phyloP scores from a whole-genome alignment of 192 early-diverging fungal species.

The Phlyctochytrium planicorne region DNA sequence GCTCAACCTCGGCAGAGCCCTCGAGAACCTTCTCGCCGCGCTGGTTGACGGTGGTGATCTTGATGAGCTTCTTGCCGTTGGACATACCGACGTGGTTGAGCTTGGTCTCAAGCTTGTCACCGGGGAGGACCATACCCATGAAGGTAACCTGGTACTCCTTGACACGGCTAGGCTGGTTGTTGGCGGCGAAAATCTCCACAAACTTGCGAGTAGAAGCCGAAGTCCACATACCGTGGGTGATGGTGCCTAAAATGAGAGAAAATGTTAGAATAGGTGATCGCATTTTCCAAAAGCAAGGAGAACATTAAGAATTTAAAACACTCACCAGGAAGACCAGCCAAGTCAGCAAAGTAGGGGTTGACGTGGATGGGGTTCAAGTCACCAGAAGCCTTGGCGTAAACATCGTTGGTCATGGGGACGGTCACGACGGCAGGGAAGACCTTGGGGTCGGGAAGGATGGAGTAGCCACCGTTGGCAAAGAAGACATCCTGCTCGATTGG shows the following conservation, averaged over 20 bases:
- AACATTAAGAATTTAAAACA: neutral
- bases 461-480: slow-evolving; percentile 83
- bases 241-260: slow-evolving; percentile 48
- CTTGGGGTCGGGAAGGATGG: slow-evolving; percentile 81
- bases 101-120: slow-evolving; percentile 86
- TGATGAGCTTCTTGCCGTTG: slow-evolving; percentile 94
- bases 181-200: slow-evolving; percentile 92
- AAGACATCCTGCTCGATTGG: slow-evolving; percentile 85
- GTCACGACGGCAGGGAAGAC: slow-evolving; percentile 84
- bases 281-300: too few relatives aligned
- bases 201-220: slow-evolving; percentile 91
- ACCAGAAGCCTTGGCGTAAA: slow-evolving; percentile 83
- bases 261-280: neutral
- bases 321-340: slow-evolving; percentile 78
- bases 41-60: slow-evolving; percentile 85
- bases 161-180: slow-evolving; percentile 88
- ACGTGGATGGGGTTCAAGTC: slow-evolving; percentile 97
- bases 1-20: slow-evolving; percentile 91
- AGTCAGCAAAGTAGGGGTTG: slow-evolving; percentile 90
- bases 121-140: slow-evolving; percentile 91
- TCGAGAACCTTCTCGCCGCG: slow-evolving; percentile 78
- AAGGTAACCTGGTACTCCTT: slow-evolving; percentile 83
- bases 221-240: slow-evolving; percentile 99
- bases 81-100: slow-evolving; percentile 92
- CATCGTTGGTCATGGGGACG: slow-evolving; percentile 81